phyloP scores from a whole-genome alignment of 768 basidiomycete species.

The Boletellus sp. region DNA sequence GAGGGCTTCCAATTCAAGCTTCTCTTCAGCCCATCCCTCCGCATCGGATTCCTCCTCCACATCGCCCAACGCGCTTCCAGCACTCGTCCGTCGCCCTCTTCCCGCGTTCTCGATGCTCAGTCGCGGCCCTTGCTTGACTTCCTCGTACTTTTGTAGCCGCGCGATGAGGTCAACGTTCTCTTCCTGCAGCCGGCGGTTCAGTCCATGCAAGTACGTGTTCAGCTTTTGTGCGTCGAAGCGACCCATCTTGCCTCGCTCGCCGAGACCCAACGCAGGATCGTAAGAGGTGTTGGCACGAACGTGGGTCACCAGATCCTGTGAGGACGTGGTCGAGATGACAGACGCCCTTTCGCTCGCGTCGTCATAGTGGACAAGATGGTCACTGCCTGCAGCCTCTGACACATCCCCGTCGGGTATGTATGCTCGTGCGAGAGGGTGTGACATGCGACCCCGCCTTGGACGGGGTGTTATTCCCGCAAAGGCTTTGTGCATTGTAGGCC shows the following conservation, averaged over 20 bases:
- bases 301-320: constrained; percentile 83
- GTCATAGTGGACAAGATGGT: constrained; percentile 34
- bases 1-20: constrained; percentile 49
- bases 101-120: constrained; percentile 28
- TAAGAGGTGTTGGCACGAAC: constrained; percentile 82
- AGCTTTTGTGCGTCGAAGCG: constrained; percentile 83
- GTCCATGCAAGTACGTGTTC: constrained; percentile 80
- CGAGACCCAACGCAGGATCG: constrained; percentile 77
- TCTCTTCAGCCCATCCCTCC: constrained; percentile 73
- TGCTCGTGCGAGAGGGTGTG: constrained; percentile 65
- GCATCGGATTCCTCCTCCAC: constrained; percentile 60
- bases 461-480: constrained; percentile 67
- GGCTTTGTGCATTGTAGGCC: constrained; percentile 42
- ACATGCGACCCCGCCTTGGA: constrained; percentile 48
- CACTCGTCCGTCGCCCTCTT: constrained; percentile 48
- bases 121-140: constrained; percentile 33
- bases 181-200: constrained; percentile 79
- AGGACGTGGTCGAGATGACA: constrained; percentile 78
- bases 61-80: constrained; percentile 50
- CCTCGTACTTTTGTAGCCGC: constrained; percentile 52
- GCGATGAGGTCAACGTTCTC: constrained; percentile 72
- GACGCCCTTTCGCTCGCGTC: constrained; percentile 56
- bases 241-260: constrained; percentile 62
- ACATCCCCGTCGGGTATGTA: constrained; percentile 35
- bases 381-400: constrained; percentile 29